Conservation (phyloP, 2,329 filamentous ascomycete species). For the Blastomyces parvus region DNA sequence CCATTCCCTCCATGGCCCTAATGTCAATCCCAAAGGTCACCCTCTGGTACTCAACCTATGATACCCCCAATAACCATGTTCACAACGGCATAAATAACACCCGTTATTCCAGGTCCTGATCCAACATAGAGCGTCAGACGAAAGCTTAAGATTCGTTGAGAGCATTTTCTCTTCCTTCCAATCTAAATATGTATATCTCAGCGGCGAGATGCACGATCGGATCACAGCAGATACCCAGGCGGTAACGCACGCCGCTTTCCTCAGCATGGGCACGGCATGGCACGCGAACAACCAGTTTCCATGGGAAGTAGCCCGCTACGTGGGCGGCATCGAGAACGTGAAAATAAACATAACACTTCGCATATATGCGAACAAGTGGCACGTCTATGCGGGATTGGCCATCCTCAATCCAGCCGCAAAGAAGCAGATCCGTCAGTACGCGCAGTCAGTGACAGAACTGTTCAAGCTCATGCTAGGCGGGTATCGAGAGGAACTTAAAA, state of each 20-base stretch:
- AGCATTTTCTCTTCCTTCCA: slow-evolving; percentile 70
- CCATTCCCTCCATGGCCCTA: slow-evolving; percentile 91
- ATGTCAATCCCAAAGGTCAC: slow-evolving; percentile 77
- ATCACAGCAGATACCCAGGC: slow-evolving; percentile 98
- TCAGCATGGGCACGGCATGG: slow-evolving; percentile 98
- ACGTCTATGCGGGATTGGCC: slow-evolving; percentile 93
- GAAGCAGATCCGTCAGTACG: slow-evolving; percentile 90
- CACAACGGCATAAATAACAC: slow-evolving; percentile 7
- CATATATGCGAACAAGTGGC: slow-evolving; percentile 98
- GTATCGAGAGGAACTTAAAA: slow-evolving; percentile 61
- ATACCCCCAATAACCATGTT: slow-evolving; percentile 12
- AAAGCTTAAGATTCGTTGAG: slow-evolving; percentile 69
- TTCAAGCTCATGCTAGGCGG: slow-evolving; percentile 96
- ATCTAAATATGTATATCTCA: slow-evolving; percentile 80
- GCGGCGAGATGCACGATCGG: slow-evolving; percentile 79
- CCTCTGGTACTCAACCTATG: slow-evolving; percentile 56
- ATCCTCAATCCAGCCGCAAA: slow-evolving; percentile 92
- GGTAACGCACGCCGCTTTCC: slow-evolving; percentile 92
- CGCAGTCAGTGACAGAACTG: slow-evolving; percentile 79
- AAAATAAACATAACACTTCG: slow-evolving; percentile 97
- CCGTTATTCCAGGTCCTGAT: slow-evolving; percentile 56
- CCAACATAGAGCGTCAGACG: slow-evolving; percentile 75
- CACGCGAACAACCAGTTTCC: slow-evolving; percentile 90
- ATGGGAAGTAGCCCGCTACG: slow-evolving; percentile 91
- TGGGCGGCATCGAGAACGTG: slow-evolving; percentile 96